These are phyloP conservation scores for Volvox carteri DNA, from an alignment of 163 green algal species.

Conservation along the genomic window DNA sequence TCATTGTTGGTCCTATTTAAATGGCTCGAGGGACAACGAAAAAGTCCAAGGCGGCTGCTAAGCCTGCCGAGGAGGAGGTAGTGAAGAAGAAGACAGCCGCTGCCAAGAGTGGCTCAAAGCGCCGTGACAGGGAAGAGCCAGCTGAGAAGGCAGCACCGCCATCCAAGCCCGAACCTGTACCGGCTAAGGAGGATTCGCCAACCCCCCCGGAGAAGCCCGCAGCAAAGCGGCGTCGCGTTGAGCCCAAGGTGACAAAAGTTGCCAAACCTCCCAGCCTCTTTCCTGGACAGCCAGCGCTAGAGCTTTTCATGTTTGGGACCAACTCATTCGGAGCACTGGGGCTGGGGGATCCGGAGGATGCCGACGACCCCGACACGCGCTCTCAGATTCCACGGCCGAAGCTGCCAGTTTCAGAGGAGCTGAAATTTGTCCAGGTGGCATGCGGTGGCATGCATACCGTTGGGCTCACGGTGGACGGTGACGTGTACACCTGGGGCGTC, in stretches of 20 bases:
- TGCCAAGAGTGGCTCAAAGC: slow-evolving; percentile 24
- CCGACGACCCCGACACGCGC: slow-evolving; percentile 47
- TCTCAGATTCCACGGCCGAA: slow-evolving; percentile 51
- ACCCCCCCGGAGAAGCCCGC: not conserved
- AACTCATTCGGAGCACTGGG: slow-evolving; percentile 52
- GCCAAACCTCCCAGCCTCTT: not conserved
- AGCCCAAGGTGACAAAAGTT: slow-evolving; percentile 22
- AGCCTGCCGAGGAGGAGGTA: slow-evolving; percentile 17
- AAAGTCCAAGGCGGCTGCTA: slow-evolving; percentile 43
- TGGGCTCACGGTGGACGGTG: slow-evolving; percentile 75
- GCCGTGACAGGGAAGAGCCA: slow-evolving; percentile 9
- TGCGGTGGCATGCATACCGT: slow-evolving; percentile 94
- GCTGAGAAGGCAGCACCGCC: not conserved
- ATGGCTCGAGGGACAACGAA: slow-evolving; percentile 17
- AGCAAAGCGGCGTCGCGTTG: slow-evolving; percentile 40
- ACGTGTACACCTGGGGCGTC: slow-evolving; percentile 90
- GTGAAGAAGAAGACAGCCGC: not conserved
- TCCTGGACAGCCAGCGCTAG: slow-evolving; percentile 18
- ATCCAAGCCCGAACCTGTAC: not conserved
- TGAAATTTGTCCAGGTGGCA: slow-evolving; percentile 79
- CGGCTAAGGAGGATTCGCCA: not conserved
- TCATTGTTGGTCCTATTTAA: not conserved
- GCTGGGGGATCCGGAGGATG: slow-evolving; percentile 38
- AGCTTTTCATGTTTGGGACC: slow-evolving; percentile 55
- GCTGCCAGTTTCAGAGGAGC: slow-evolving; percentile 22